A percentile compares a stretch with the other conserved stretches of the same genome.
Evolutionary conservation across 352 stramenopile species (phyloP).

Genomic region (Thalassiosira hispida): DNA sequence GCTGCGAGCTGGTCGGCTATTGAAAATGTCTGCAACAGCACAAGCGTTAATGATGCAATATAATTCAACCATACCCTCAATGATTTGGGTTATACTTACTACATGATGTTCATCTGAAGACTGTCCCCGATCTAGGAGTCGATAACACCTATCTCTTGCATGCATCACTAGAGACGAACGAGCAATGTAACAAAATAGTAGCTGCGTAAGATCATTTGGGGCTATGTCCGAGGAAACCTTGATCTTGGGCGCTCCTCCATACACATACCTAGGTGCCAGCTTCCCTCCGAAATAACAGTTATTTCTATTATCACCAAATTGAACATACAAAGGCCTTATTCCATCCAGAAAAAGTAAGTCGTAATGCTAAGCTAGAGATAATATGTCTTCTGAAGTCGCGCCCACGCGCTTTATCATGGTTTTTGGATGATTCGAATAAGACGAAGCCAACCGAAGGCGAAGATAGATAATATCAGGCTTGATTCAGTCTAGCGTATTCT

Average conservation of each 20-base stretch:
- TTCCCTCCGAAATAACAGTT: no score
- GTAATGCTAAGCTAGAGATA: no score
- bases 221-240: background rate
- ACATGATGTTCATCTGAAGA: background rate
- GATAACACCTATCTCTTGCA: constrained; percentile 16
- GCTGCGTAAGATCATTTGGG: constrained; percentile 23
- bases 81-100: no score
- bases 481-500: no score
- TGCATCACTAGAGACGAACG: constrained; percentile 13
- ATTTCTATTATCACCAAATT: no score
- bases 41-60: constrained; percentile 11
- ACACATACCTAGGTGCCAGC: no score
- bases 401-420: no score
- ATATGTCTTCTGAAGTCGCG: no score
- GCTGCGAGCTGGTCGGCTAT: background rate
- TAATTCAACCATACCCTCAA: constrained; percentile 13
- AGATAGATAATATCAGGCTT: no score
- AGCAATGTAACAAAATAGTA: background rate
- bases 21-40: background rate
- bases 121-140: background rate
- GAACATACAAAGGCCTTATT: no score
- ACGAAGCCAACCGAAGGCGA: background rate
- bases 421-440: no score
- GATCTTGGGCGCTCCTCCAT: constrained; percentile 14
- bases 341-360: no score